Base-by-base conservation (phyloP, 106 monocot species). In the Triglochin maritima region DNA sequence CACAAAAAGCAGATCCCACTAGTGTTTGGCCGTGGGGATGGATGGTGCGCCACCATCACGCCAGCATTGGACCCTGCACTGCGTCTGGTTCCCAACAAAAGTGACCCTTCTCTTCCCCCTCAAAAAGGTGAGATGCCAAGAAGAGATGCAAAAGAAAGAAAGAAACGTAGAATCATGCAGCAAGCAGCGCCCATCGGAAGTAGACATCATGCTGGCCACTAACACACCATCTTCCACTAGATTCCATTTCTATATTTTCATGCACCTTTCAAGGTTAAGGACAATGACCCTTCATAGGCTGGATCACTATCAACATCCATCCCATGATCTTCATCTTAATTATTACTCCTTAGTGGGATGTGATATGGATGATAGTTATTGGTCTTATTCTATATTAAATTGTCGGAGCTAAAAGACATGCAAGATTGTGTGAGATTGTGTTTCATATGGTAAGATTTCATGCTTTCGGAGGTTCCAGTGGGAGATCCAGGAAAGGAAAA, bases 1-100 rank as follows among this genome's bases (percentile, higher is more conserved):
- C 17, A 6, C 17, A 9, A 59, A 59, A 59, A 59, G 59, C 59
- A 59, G 59, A 9, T 59, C 59, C 59, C 59, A 59, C 59, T 29
- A 17, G 17, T 59, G 13, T 4, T 57, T n/a, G 57, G n/a, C 9
- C 17, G 14, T 14, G 12, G 59, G 13, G 15, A 29, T 14, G 59
- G 59, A 14, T 4, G 59, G 41, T 3, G 59, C 17, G 2, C 59
- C 59, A 16, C 59, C 59, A 3, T 29, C 59, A 59, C 59, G 13
- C 59, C 59, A 17, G 10, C 55, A 55, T 4, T 12, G 55, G 55
- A 3, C 55, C 55, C 3, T 29, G 29, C 29, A 29, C 29, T 29
- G 29, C 29, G 29, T 29, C 29, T 29, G 29, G 29, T 0, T 29
- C 29, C 29, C 29, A 29, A 29, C 29, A 29, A 29, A 29, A 29